Evolutionary conservation across 139 green algal genomes (phyloP).

Genomic region (Chlamydomonas eustigma): DNA sequence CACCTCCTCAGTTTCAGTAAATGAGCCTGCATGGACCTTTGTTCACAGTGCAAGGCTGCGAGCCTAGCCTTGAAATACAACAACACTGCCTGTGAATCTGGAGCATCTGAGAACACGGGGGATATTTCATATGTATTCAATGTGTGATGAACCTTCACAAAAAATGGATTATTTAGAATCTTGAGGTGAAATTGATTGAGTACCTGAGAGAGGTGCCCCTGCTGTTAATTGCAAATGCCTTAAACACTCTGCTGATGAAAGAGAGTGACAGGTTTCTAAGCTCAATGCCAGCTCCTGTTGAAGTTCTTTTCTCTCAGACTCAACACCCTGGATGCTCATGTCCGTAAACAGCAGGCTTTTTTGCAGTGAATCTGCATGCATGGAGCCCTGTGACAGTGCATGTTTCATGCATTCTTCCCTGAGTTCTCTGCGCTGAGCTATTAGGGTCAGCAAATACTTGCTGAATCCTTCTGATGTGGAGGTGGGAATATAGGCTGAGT

Average conservation of each 20-base stretch:
- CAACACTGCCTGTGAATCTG: neutral
- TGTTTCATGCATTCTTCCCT: slow-evolving; percentile 19
- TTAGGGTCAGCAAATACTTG: slow-evolving; percentile 33
- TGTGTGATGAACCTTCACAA: too few species aligned
- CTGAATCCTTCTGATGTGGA: slow-evolving; percentile 13
- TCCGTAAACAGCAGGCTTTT: neutral
- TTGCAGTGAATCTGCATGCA: neutral
- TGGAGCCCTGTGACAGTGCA: neutral
- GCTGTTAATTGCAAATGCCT: slow-evolving; percentile 7
- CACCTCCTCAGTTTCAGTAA: neutral
- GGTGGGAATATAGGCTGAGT: slow-evolving; percentile 8
- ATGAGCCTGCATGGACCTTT: neutral
- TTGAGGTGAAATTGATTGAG: too few species aligned
- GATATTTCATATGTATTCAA: too few species aligned
- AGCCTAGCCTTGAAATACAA: neutral
- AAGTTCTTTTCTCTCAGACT: slow-evolving; percentile 26
- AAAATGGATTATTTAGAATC: too few species aligned
- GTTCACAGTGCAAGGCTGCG: neutral
- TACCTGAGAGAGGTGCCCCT: slow-evolving; percentile 25
- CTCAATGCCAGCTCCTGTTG: slow-evolving; percentile 20
- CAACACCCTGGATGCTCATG: slow-evolving; percentile 14
- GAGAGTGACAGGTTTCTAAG: neutral
- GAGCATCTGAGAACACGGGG: too few species aligned
- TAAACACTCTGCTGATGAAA: neutral
- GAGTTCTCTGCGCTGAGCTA: slow-evolving; percentile 33